A percentile compares a stretch with the other conserved stretches of the same genome.
Evolutionary conservation across 1,284 basidiomycete species (phyloP).

Genomic region (Inonotus hispidus): DNA sequence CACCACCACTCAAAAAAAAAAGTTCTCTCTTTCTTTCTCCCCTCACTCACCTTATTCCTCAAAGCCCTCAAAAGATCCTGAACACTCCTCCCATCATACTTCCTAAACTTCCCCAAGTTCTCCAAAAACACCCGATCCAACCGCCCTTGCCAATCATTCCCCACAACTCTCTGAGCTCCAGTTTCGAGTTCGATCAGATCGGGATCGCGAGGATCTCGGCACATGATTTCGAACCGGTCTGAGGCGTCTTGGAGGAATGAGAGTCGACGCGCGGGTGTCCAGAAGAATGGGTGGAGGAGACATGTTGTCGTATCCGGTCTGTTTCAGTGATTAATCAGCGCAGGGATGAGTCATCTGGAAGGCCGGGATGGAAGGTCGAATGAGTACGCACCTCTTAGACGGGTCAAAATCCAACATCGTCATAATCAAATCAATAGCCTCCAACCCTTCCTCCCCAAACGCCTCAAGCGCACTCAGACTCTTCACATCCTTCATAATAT

Average conservation of each 20-base stretch:
- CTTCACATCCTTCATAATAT: constrained; percentile 81
- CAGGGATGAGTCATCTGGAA: not conserved
- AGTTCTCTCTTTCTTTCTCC: no score
- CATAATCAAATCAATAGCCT: constrained; percentile 75
- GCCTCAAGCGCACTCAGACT: constrained; percentile 64
- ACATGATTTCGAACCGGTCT: constrained; percentile 98
- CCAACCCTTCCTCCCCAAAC: constrained; percentile 87
- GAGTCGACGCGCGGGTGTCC: constrained; percentile 82
- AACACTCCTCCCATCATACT: constrained; percentile 89
- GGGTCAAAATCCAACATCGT: constrained; percentile 76
- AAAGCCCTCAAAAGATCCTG: constrained; percentile 91
- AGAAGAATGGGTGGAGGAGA: constrained; percentile 94
- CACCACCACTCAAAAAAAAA: no score
- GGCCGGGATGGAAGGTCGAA: no score
- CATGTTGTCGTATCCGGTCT: constrained; percentile 87
- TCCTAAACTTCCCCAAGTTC: constrained; percentile 93
- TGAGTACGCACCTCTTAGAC: constrained; percentile 51
- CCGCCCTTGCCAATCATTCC: constrained; percentile 82
- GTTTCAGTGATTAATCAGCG: not conserved
- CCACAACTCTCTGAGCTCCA: constrained; percentile 63
- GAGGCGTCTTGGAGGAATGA: constrained; percentile 96
- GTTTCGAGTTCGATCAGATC: constrained; percentile 75
- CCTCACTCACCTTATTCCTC: constrained; percentile 91
- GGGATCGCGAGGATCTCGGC: constrained; percentile 80
- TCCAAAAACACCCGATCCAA: constrained; percentile 90